Base-by-base conservation (phyloP, 805 yeast genomes). In the Ascoidea rubescens region DNA sequence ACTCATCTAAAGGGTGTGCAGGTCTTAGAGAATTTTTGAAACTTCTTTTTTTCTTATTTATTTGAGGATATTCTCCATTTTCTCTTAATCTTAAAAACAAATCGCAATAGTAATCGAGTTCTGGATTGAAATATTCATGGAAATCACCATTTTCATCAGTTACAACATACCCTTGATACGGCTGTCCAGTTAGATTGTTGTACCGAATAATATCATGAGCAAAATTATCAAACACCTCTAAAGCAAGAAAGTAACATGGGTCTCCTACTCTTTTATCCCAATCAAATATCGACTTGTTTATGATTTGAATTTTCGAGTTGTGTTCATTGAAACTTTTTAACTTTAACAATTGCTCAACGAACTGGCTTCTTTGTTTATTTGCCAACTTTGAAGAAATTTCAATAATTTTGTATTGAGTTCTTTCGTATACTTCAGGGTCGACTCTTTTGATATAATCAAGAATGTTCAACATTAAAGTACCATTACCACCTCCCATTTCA, bases 401-500 rank as follows among this genome's bases (percentile, higher is more conserved):
- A 56, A 85, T 80, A 51, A 85, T 80, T 62, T 77, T 79, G 62
- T 87, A 87, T 58, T 74, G 73, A 0, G 88, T 82, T 45, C 79
- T 71, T 10, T 68, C 64, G 63, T 86, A 87, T n/a, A 87, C 79
- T 45, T 84, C 89, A 0, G 95, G 90, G 56, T 83, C 82, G 21
- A 74, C 69, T 31, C 67, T 67, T 55, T 77, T 70, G 54, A 87
- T 73, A 62, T 73, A 87, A 60, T 82, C 80, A 56, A 87, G 65
- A 8, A 87, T 76, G 60, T 87, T 83, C 51, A 73, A 64, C 96
- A 88, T 87, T 54, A 87, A 65, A 0, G 95, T 87, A 46, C 95
- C 95, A 60, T 87, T 87, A 58, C 96, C 96, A 21, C 89, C 95
- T 54, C 95, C 96, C 73, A 86, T 78, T 66, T 88, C 96, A 65